Evolutionary conservation across 2,329 filamentous ascomycete species (phyloP).

Genomic region (Colletotrichum cuscutae): DNA sequence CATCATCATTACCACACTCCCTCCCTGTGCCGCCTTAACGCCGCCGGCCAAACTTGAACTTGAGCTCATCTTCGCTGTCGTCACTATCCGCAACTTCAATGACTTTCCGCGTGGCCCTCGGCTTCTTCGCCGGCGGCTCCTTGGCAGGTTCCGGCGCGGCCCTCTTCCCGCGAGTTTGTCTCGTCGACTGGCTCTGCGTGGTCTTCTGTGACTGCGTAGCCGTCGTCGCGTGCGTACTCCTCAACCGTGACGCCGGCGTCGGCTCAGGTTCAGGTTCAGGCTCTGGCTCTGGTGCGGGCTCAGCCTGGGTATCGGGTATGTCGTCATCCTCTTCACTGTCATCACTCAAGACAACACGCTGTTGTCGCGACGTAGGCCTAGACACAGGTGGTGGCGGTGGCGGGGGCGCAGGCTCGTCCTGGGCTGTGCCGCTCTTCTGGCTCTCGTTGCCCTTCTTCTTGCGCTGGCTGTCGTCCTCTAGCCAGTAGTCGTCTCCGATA

Average conservation of each 20-base stretch:
- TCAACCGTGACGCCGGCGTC: conserved; percentile 4
- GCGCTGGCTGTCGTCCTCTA: conserved; percentile 60
- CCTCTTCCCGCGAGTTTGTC: conserved; percentile 45
- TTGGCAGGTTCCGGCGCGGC: conserved; percentile 43
- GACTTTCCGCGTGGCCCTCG: conserved; percentile 47
- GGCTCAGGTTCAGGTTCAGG: conserved; percentile 9
- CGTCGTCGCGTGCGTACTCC: conserved; percentile 29
- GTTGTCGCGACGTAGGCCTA: conserved; percentile 19
- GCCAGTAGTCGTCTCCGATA: conserved; percentile 81
- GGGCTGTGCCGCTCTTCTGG: conserved; percentile 37
- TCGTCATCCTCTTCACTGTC: conserved; percentile 44
- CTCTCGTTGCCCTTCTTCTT: conserved; percentile 43
- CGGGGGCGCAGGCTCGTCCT: conserved; percentile 1
- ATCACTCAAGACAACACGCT: conserved; percentile 46
- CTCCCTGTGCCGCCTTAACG: conserved; percentile 42
- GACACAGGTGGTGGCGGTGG: background rate
- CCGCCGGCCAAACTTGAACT: conserved; percentile 66
- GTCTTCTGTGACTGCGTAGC: conserved; percentile 43
- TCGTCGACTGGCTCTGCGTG: conserved; percentile 42
- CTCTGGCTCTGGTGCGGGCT: conserved; percentile 8
- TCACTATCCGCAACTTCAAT: conserved; percentile 51
- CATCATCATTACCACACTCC: conserved; percentile 2
- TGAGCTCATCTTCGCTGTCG: conserved; percentile 66
- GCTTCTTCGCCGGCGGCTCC: conserved; percentile 45
- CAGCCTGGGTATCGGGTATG: conserved; percentile 17